These are phyloP conservation scores for Incumbomyces delicatus DNA, from an alignment of 2,329 filamentous ascomycete genomes.

Conservation along the genomic window DNA sequence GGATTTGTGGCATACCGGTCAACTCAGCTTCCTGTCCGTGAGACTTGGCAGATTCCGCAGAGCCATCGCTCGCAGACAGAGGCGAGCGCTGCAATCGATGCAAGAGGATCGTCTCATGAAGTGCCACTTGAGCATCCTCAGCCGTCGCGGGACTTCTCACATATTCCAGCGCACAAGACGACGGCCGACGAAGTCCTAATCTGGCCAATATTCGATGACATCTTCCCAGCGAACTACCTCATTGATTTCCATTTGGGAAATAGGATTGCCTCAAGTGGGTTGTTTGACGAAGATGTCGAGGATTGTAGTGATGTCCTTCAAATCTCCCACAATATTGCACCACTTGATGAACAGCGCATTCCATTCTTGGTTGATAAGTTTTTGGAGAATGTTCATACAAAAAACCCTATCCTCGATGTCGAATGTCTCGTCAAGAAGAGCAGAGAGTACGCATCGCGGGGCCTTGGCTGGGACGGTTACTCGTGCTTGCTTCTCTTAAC, in stretches of 20 bases:
- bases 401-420: slow-evolving; percentile 29
- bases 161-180: slow-evolving; percentile 21
- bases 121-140: neutral
- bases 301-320: slow-evolving; percentile 1
- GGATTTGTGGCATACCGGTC: neutral
- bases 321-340: slow-evolving; percentile 9
- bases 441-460: slow-evolving; percentile 20
- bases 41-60: slow-evolving; percentile 8
- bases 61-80: slow-evolving; percentile 4
- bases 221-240: slow-evolving; percentile 16
- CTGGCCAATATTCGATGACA: slow-evolving; percentile 22
- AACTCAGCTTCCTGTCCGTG: neutral
- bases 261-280: slow-evolving; percentile 8
- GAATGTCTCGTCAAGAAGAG: slow-evolving; percentile 21
- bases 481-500: slow-evolving; percentile 27
- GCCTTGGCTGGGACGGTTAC: slow-evolving; percentile 25
- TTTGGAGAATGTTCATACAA: slow-evolving; percentile 27
- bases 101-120: neutral
- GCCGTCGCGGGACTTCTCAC: slow-evolving; percentile 17
- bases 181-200: slow-evolving; percentile 22
- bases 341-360: slow-evolving; percentile 23
- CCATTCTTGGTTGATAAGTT: slow-evolving; percentile 24
- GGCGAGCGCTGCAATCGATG: neutral
- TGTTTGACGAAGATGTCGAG: neutral
- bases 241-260: slow-evolving; percentile 11